phyloP scores from a whole-genome alignment of 2,329 filamentous ascomycete genomes.

The Venturia carpophila region DNA sequence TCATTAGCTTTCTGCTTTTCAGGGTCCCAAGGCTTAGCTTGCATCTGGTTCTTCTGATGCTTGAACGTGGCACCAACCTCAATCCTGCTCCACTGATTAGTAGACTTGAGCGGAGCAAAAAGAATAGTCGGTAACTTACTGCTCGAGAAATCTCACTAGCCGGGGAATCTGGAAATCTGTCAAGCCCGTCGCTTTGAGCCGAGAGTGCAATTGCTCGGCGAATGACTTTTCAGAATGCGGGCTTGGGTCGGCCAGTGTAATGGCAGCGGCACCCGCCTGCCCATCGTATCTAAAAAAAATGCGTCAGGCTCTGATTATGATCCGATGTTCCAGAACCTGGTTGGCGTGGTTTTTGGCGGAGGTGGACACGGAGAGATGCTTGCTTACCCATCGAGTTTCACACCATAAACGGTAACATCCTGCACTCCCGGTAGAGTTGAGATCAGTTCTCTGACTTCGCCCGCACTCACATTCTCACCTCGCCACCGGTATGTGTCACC shows the following conservation, averaged over 20 bases:
- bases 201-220: constrained; percentile 32
- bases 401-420: constrained; percentile 40
- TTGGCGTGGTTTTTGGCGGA: background rate
- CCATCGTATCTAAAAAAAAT: constrained; percentile 29
- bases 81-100: constrained; percentile 17
- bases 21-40: constrained; percentile 15
- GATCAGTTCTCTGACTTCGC: constrained; percentile 39
- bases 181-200: constrained; percentile 38
- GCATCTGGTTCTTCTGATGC: constrained; percentile 33
- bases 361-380: background rate
- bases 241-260: constrained; percentile 34
- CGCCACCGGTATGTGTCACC: constrained; percentile 50
- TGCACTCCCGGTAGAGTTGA: constrained; percentile 34
- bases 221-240: constrained; percentile 29
- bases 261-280: constrained; percentile 40
- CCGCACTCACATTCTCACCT: constrained; percentile 41
- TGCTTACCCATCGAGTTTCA: constrained; percentile 30
- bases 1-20: constrained; percentile 12
- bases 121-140: constrained; percentile 28
- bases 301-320: background rate
- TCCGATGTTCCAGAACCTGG: background rate
- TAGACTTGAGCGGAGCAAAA: constrained; percentile 6
- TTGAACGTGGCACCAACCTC: constrained; percentile 44
- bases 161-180: constrained; percentile 41
- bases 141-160: constrained; percentile 39